Base-by-base conservation (phyloP, 2,329 filamentous ascomycete genomes). In the Aureobasidium sp. region DNA sequence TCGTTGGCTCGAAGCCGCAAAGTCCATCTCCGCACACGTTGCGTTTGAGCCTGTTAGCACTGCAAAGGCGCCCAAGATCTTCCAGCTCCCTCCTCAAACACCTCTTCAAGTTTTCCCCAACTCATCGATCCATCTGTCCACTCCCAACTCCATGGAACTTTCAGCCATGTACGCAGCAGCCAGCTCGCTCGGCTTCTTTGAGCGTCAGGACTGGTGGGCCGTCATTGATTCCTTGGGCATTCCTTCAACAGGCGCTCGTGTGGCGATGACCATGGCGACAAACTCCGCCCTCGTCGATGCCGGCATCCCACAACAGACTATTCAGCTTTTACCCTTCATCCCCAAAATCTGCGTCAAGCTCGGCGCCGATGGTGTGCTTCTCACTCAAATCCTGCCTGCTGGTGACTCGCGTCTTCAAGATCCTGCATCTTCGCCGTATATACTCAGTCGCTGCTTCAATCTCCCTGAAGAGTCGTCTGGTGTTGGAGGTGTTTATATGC, bases 11-110 rank as follows among this genome's bases (percentile, higher is more conserved):
- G 70, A 75, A n/a, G 78, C 84, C 42, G 86, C 81, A 47, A 84
- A 83, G 63, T 72, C 79, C 2, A 77, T 83, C 63, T 73, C 78
- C 5, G 81, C 83, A 17, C 81, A 79, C 22, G 81, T 92, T 6
- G 88, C 89, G 14, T 96, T 93, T 70, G 94, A 97, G 74, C 93
- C 94, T 1, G 94, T 97, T 7, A 96, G 90, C 1, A 85, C 83
- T 1, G 85, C 84, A 63, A 99, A 97, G 77, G 84, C 90, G 4
- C 79, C 82, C 51, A 81, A 85, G 9, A 78, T 92, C 6, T 95
- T 94, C 75, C 76, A 31, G 66, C 71, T 17, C 62, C 77, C 61
- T 52, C 66, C 39, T 71, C 73, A 17, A 22, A 65, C 64, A 22
- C 49, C 61, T 9, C 61, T 68, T 27, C 63, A 15, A 29, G 74